Conservation (phyloP, 2,329 filamentous ascomycete species). For the Cercospora citrullina region DNA sequence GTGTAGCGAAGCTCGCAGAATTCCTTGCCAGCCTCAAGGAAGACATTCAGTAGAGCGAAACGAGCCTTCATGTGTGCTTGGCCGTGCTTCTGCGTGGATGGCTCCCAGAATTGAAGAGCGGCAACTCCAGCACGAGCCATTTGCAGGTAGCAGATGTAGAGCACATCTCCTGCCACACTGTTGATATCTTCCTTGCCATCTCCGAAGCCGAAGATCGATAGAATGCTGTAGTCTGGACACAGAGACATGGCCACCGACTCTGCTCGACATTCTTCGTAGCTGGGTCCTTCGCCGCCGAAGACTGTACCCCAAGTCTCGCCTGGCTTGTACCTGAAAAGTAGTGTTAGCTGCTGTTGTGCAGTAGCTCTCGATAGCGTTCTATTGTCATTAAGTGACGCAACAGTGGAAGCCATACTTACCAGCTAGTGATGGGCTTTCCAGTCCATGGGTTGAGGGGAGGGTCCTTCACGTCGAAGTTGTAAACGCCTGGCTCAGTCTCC, state of each 20-base stretch:
- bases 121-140: constrained; percentile 93
- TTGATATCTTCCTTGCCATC: constrained; percentile 72
- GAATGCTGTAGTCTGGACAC: constrained; percentile 81
- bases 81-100: constrained; percentile 81
- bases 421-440: constrained; percentile 73
- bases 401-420: constrained; percentile 42
- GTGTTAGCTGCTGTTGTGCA: too few relatives aligned
- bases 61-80: constrained; percentile 61
- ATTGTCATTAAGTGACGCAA: too few relatives aligned
- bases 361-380: too few relatives aligned
- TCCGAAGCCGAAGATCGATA: constrained; percentile 90
- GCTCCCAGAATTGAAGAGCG: constrained; percentile 92
- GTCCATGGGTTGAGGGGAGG: constrained; percentile 80
- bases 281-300: constrained; percentile 80
- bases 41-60: constrained; percentile 81
- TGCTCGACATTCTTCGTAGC: constrained; percentile 92
- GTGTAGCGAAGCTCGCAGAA: constrained; percentile 80
- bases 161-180: constrained; percentile 76
- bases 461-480: constrained; percentile 83
- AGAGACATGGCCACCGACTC: constrained; percentile 93
- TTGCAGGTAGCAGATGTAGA: constrained; percentile 83
- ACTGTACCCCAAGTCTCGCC: constrained; percentile 94
- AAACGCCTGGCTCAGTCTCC: constrained; percentile 77
- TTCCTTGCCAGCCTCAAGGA: constrained; percentile 80
- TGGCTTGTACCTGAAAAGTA: constrained; percentile 66